phyloP scores from a whole-genome alignment of 108 stramenopile species.

The Bacterosira constricta region DNA sequence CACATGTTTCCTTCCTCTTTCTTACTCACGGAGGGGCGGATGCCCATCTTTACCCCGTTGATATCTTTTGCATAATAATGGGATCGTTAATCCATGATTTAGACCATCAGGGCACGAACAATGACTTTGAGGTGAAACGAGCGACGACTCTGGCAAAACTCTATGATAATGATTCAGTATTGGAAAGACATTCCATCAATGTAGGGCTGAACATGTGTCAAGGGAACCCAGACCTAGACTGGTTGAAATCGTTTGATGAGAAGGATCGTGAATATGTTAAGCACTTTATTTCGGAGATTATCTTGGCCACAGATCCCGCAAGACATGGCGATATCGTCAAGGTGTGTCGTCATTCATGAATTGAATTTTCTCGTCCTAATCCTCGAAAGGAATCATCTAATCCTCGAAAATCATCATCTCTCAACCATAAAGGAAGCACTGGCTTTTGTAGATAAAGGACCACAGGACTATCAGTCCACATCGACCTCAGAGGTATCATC shows the following conservation, averaged over 20 bases:
- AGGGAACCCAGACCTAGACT: constrained; percentile 32
- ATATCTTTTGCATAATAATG: constrained; percentile 48
- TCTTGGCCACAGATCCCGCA: constrained; percentile 52
- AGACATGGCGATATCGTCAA: constrained; percentile 40
- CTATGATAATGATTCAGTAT: constrained; percentile 37
- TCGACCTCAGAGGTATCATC: no score
- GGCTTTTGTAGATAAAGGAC: constrained; percentile 28
- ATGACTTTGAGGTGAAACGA: constrained; percentile 39
- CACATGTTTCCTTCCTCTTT: constrained; percentile 55
- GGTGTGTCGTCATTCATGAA: no score
- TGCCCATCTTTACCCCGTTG: constrained; percentile 21
- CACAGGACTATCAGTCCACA: no score
- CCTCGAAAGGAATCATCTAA: no score
- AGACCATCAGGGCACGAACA: constrained; percentile 29
- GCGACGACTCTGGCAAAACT: constrained; percentile 7
- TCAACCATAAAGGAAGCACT: constrained; percentile 36
- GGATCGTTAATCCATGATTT: constrained; percentile 45
- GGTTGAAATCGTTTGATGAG: constrained; percentile 20
- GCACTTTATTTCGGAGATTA: constrained; percentile 22
- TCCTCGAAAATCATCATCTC: no score
- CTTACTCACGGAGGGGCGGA: constrained; percentile 32
- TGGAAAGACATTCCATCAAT: constrained; percentile 39
- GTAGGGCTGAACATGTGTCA: constrained; percentile 30
- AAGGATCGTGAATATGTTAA: constrained; percentile 32
- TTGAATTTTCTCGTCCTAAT: no score